phyloP scores from a whole-genome alignment of 208 protist genomes.

The Tritrichomonas musculus region DNA sequence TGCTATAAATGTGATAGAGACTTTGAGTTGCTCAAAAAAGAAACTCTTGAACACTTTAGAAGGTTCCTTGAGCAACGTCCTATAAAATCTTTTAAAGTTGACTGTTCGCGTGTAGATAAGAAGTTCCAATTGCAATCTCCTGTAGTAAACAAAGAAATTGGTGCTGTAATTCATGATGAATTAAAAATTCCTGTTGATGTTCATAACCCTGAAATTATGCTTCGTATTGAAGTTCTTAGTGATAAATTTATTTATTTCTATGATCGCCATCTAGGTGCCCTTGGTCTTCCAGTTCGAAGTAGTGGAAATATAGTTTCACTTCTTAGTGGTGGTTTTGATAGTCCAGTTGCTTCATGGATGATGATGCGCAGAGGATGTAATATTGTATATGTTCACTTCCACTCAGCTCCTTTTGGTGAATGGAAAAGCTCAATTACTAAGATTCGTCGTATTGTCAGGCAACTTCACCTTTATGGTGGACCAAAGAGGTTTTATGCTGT shows the following conservation, averaged over 20 bases:
- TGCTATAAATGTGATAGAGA: neutral
- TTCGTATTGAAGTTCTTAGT: neutral
- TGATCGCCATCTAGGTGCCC: neutral
- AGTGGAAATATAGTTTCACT: neutral
- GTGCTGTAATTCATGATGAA: neutral
- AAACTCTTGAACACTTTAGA: neutral
- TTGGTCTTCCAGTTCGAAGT: neutral
- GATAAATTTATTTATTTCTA: neutral
- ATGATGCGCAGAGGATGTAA: neutral
- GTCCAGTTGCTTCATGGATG: neutral
- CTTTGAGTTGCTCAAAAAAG: neutral
- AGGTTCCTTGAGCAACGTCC: neutral
- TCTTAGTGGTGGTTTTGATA: neutral
- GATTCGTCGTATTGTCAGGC: neutral
- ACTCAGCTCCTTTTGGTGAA: constrained; percentile 15
- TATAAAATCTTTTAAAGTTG: neutral
- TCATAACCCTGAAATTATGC: neutral
- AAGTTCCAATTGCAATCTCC: neutral
- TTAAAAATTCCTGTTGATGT: neutral
- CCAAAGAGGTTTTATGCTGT: neutral
- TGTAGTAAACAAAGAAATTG: neutral
- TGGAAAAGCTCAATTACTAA: neutral
- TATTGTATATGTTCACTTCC: neutral
- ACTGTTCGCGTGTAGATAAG: neutral
- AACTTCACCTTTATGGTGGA: neutral